phyloP scores from a whole-genome alignment of 2,329 filamentous ascomycete species.

The Sclerotinia minor region DNA sequence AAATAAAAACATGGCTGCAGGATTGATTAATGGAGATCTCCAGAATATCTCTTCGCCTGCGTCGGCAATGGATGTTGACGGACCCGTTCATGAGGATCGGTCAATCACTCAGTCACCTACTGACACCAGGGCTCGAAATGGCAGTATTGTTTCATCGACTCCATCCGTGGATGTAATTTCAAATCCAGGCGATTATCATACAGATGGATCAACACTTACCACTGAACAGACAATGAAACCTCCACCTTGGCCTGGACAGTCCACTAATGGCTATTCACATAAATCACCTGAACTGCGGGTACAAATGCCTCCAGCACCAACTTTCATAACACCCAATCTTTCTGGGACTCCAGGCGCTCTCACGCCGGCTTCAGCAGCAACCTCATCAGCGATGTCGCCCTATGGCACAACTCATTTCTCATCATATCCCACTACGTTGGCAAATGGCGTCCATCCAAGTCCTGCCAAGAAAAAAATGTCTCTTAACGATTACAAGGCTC shows the following conservation, averaged over 20 bases:
- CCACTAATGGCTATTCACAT: slow-evolving; percentile 23
- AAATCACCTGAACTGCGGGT: slow-evolving; percentile 44
- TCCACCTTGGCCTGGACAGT: slow-evolving; percentile 37
- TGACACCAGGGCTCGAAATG: slow-evolving; percentile 32
- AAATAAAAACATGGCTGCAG: slow-evolving; percentile 20
- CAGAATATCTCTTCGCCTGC: slow-evolving; percentile 30
- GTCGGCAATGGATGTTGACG: slow-evolving; percentile 36
- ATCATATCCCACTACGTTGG: slow-evolving; percentile 47
- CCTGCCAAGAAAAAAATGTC: slow-evolving; percentile 64
- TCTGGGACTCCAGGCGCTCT: slow-evolving; percentile 41
- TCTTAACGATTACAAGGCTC: slow-evolving; percentile 63
- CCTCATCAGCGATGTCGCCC: slow-evolving; percentile 52
- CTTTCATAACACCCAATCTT: slow-evolving; percentile 46
- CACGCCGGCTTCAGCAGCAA: slow-evolving; percentile 51
- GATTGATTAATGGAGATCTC: slow-evolving; percentile 24
- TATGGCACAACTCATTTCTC: slow-evolving; percentile 47
- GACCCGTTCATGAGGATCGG: slow-evolving; percentile 26
- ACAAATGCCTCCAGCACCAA: slow-evolving; percentile 57
- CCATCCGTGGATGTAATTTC: slow-evolving; percentile 33
- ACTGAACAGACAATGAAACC: slow-evolving; percentile 37
- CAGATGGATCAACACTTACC: slow-evolving; percentile 35
- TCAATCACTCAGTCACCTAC: slow-evolving; percentile 32
- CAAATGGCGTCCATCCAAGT: slow-evolving; percentile 52
- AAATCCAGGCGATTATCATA: slow-evolving; percentile 34
- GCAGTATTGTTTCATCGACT: slow-evolving; percentile 36